These are phyloP conservation scores for Vaccinium macrocarpon DNA, from an alignment of 148 eudicot species.

Conservation along the genomic window DNA sequence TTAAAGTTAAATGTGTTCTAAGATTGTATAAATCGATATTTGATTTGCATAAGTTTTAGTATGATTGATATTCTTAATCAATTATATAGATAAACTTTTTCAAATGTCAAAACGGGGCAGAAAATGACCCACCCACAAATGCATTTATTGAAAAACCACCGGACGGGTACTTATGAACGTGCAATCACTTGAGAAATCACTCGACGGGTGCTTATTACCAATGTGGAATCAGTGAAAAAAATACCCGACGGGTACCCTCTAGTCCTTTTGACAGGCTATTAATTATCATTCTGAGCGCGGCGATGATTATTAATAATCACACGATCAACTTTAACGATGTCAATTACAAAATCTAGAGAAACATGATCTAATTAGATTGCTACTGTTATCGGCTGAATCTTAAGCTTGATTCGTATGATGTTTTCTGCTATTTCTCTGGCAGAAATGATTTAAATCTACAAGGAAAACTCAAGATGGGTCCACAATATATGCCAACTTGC, in stretches of 20 bases:
- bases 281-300: neutral
- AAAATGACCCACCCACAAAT: neutral
- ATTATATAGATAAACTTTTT: neutral
- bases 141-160: neutral
- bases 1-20: neutral
- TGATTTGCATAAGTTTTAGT: too few species aligned
- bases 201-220: too few species aligned
- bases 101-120: neutral
- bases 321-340: neutral
- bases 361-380: neutral
- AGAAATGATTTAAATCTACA: neutral
- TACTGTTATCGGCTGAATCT: neutral
- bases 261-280: neutral
- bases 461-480: neutral
- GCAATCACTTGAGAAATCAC: too few species aligned
- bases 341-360: neutral
- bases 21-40: too few species aligned
- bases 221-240: too few species aligned
- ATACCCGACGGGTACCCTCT: neutral
- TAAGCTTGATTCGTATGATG: neutral
- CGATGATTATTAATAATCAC: neutral
- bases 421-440: too few species aligned
- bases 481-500: neutral
- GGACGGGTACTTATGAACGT: too few species aligned
- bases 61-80: too few species aligned